A percentile compares a stretch with the other conserved stretches of the same genome.
Evolutionary conservation across 306 rosid genomes (phyloP).

Genomic region (Potentilla sterilis): DNA sequence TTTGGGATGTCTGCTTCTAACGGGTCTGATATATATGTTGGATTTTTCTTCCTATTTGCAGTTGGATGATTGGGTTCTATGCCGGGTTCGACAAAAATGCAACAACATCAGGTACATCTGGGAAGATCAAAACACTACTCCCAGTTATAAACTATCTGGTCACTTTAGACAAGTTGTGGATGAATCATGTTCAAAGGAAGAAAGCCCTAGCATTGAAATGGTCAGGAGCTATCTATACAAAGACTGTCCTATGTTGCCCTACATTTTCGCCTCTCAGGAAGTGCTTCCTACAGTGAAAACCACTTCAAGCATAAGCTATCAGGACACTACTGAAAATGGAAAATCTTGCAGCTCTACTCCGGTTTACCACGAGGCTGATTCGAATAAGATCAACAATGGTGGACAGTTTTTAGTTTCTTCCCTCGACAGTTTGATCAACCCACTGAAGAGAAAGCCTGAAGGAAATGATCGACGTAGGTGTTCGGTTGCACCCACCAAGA

Average conservation of each 20-base stretch:
- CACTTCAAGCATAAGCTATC: constrained; percentile 37
- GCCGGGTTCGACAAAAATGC: constrained; percentile 49
- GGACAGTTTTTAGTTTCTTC: constrained; percentile 31
- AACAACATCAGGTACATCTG: constrained; percentile 36
- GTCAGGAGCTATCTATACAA: constrained; percentile 32
- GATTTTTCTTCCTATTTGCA: constrained; percentile 8
- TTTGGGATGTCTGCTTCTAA: not conserved
- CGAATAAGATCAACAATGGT: not conserved
- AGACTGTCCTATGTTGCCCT: constrained; percentile 65
- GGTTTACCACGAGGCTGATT: constrained; percentile 20
- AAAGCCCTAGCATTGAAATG: constrained; percentile 38
- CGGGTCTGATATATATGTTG: not conserved
- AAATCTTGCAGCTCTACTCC: constrained; percentile 24
- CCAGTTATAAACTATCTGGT: constrained; percentile 33
- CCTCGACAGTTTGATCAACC: constrained; percentile 32
- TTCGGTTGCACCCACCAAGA: constrained; percentile 25
- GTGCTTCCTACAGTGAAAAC: constrained; percentile 26
- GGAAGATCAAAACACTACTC: constrained; percentile 39
- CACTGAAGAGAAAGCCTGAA: constrained; percentile 44
- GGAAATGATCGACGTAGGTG: constrained; percentile 20
- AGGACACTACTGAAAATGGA: constrained; percentile 5
- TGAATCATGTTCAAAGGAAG: constrained; percentile 17
- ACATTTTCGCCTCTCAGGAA: constrained; percentile 44
- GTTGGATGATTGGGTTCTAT: constrained; percentile 82
- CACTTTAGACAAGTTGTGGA: constrained; percentile 30